Percentiles rank a stretch among this genome's conserved stretches.
phyloP scores from a whole-genome alignment of 2,329 filamentous ascomycete genomes.

The Bipolaris sorokiniana region DNA sequence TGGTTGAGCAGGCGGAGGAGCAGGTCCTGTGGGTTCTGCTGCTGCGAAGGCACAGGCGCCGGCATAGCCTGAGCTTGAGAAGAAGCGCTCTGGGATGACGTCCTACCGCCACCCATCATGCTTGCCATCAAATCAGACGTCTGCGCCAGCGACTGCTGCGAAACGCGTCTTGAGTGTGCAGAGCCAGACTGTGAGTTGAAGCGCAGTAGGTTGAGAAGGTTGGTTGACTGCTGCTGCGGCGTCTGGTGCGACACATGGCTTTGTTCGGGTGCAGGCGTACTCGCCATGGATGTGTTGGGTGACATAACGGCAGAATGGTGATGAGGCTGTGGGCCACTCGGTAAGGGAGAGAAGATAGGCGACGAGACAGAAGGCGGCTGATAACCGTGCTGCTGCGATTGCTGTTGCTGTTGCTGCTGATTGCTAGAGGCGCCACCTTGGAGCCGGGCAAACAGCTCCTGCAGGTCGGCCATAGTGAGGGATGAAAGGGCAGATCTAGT shows the following conservation, averaged over 20 bases:
- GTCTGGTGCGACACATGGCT: constrained; percentile 52
- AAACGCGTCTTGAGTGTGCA: constrained; percentile 45
- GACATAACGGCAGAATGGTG: constrained; percentile 65
- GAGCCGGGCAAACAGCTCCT: constrained; percentile 53
- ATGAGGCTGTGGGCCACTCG: constrained; percentile 60
- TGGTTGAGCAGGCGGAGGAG: constrained; percentile 85
- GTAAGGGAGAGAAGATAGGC: constrained; percentile 62
- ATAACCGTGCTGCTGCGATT: constrained; percentile 31
- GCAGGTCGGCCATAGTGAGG: constrained; percentile 51
- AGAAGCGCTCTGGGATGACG: constrained; percentile 41
- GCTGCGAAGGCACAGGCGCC: constrained; percentile 47
- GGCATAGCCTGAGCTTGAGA: constrained; percentile 35
- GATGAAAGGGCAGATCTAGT: constrained; percentile 28
- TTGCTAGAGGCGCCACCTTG: constrained; percentile 43
- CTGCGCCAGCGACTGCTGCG: constrained; percentile 54
- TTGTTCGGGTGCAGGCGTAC: constrained; percentile 50
- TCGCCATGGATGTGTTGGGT: constrained; percentile 58
- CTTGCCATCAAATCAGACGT: constrained; percentile 64
- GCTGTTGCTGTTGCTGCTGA: constrained; percentile 31
- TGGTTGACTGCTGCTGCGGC: constrained; percentile 55
- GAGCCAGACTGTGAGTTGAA: constrained; percentile 60
- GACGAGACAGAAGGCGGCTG: constrained; percentile 66
- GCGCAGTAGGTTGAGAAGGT: constrained; percentile 69
- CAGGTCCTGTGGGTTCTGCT: constrained; percentile 74
- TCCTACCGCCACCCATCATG: constrained; percentile 57